phyloP scores from a whole-genome alignment of 1,284 basidiomycete species.

The Heterobasidion occidentale region DNA sequence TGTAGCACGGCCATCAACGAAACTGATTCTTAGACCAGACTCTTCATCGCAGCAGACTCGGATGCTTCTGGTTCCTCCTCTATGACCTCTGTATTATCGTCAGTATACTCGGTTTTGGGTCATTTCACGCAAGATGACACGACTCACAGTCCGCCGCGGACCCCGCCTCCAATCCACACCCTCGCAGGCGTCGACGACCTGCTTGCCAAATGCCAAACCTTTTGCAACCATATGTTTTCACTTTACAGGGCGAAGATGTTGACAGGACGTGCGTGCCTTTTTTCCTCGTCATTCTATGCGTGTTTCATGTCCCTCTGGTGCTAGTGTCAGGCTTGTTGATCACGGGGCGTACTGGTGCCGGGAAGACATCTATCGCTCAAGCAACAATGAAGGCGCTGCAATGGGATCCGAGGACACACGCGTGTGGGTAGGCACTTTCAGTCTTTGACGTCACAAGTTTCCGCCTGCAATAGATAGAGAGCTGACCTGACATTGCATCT shows the following conservation, averaged over 20 bases:
- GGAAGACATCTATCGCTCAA: slow-evolving; percentile 76
- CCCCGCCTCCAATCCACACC: slow-evolving; percentile 12
- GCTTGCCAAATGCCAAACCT: slow-evolving; percentile 20
- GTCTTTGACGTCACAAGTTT: not conserved
- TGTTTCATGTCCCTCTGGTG: not conserved
- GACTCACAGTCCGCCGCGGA: slow-evolving; percentile 1
- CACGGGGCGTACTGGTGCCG: slow-evolving; percentile 59
- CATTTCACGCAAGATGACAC: not conserved
- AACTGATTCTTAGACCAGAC: no score
- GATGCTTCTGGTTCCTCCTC: no score
- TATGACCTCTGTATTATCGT: no score
- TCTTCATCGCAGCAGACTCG: not conserved
- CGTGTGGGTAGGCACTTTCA: slow-evolving; percentile 38
- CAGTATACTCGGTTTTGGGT: no score
- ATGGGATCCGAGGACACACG: slow-evolving; percentile 42
- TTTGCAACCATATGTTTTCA: slow-evolving; percentile 7
- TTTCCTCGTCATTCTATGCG: slow-evolving; percentile 5
- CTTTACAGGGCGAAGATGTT: slow-evolving; percentile 4
- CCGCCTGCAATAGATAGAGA: not conserved
- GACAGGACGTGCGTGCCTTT: slow-evolving; percentile 6
- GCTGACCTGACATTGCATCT: no score
- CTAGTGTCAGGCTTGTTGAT: slow-evolving; percentile 60
- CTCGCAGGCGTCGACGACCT: slow-evolving; percentile 65
- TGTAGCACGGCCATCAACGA: no score
- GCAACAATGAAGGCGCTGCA: slow-evolving; percentile 56